Conservation (phyloP, 306 rosid species). For the Casuarina equisetifolia region DNA sequence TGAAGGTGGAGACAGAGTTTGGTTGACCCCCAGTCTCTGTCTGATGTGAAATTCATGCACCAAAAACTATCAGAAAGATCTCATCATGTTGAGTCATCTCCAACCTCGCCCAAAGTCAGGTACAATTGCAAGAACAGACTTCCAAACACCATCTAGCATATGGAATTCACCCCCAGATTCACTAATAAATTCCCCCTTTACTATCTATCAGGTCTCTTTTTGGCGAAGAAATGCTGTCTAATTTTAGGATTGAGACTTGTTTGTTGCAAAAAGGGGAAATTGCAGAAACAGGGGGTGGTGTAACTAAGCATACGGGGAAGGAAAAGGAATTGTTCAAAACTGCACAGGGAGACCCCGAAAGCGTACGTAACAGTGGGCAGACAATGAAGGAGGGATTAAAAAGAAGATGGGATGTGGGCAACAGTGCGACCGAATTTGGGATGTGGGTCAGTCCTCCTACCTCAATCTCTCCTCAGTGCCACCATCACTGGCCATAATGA, state of each 20-base stretch:
- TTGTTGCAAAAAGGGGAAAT: slow-evolving; percentile 21
- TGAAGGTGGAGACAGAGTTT: slow-evolving; percentile 44
- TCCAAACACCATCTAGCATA: slow-evolving; percentile 19
- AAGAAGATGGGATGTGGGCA: slow-evolving; percentile 38
- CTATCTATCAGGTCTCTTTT: slow-evolving; percentile 34
- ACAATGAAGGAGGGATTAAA: slow-evolving; percentile 33
- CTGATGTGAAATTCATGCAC: slow-evolving; percentile 39
- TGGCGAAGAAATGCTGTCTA: slow-evolving; percentile 36
- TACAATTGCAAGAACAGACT: slow-evolving; percentile 21
- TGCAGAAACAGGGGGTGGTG: slow-evolving; percentile 30
- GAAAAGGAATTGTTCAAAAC: slow-evolving; percentile 31
- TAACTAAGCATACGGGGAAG: slow-evolving; percentile 35
- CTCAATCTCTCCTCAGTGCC: slow-evolving; percentile 27
- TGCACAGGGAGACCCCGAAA: slow-evolving; percentile 36
- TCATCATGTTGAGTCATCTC: slow-evolving; percentile 19
- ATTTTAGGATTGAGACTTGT: slow-evolving; percentile 21
- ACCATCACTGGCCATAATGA: slow-evolving; percentile 31
- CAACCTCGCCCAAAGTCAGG: slow-evolving; percentile 20
- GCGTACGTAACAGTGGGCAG: slow-evolving; percentile 35
- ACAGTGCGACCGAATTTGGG: slow-evolving; percentile 39
- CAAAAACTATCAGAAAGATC: slow-evolving; percentile 24
- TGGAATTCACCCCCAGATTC: slow-evolving; percentile 28
- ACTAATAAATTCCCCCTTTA: slow-evolving; percentile 22
- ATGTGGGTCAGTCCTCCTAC: slow-evolving; percentile 37
- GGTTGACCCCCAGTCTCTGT: slow-evolving; percentile 39